Evolutionary conservation across 345 rosid species (phyloP).

Genomic region (Barbarea vulgaris): DNA sequence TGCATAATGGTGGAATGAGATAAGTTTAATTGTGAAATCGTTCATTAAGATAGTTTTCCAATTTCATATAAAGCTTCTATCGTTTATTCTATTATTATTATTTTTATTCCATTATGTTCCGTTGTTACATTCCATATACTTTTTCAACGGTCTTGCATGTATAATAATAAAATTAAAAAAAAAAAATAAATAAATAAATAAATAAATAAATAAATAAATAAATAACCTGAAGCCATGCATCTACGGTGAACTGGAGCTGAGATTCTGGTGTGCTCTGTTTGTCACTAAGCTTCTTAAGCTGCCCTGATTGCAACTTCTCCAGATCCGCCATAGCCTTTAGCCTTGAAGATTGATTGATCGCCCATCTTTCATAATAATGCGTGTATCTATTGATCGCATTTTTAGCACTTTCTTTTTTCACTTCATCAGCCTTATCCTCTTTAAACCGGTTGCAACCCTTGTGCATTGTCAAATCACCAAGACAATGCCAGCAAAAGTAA

Average conservation of each 20-base stretch:
- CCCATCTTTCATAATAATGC: conserved; percentile 34
- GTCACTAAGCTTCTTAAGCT: conserved; percentile 61
- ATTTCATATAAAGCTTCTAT: too few species aligned
- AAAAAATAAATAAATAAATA: too few species aligned
- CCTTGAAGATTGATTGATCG: conserved; percentile 14
- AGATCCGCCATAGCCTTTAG: conserved; percentile 18
- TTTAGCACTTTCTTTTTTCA: background rate
- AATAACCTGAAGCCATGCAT: conserved; percentile 86
- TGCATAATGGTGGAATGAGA: too few species aligned
- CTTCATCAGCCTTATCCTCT: background rate
- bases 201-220: too few species aligned
- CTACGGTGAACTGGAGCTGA: conserved; percentile 71
- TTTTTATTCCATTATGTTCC: too few species aligned
- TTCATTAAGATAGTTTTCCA: too few species aligned
- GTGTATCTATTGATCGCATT: background rate
- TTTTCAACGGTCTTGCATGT: too few species aligned
- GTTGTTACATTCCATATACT: too few species aligned
- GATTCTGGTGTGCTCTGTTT: conserved; percentile 55
- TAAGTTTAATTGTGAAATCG: background rate
- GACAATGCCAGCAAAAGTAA: conserved; percentile 29
- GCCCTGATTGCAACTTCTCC: background rate
- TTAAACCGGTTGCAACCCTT: background rate
- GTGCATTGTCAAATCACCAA: background rate
- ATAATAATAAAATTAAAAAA: too few species aligned
- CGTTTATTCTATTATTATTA: too few species aligned